phyloP scores from a whole-genome alignment of 306 rosid genomes.

The Cucumis sativus region Cucumber_9930_V3 NC_026658.2:26199501-26200000 shows the following conservation, averaged over 20 bases:
- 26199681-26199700: constrained; percentile 77
- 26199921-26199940: not conserved
- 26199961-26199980: not conserved
- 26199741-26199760: too few species aligned
- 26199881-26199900: not conserved
- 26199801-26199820: not conserved
- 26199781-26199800: not conserved
- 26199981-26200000: not conserved
- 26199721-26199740: constrained; percentile 11
- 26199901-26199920: not conserved
- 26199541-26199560: not conserved
- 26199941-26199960: not conserved
- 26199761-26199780: too few species aligned
- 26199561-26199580: not conserved
- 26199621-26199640: constrained; percentile 75
- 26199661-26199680: constrained; percentile 98
- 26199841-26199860: not conserved
- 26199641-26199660: constrained; percentile 80
- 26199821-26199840: not conserved
- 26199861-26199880: not conserved
- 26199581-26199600: not conserved
- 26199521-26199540: not conserved
- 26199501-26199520: not conserved
- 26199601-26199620: constrained; percentile 78
- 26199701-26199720: constrained; percentile 56